Evolutionary conservation across 2,329 filamentous ascomycete species (phyloP).

Genomic region (Neofusicoccum sp.): DNA sequence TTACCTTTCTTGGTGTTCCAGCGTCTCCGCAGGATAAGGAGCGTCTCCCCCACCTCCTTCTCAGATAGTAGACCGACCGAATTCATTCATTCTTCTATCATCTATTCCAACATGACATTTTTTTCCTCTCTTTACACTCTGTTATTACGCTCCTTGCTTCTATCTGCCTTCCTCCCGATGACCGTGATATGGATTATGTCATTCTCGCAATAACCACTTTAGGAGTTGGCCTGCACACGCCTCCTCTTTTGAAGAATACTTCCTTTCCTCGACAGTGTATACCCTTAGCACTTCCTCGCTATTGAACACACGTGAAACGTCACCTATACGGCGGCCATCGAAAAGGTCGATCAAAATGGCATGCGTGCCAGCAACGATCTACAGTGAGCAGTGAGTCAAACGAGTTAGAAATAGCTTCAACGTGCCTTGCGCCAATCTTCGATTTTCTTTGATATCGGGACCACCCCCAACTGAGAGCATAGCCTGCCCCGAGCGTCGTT

Average conservation of each 20-base stretch:
- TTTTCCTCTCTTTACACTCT: too few relatives aligned
- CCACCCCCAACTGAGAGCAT: slow-evolving; percentile 21
- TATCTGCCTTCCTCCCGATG: neutral
- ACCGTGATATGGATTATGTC: neutral
- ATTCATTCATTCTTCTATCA: too few relatives aligned
- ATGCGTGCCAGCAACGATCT: slow-evolving; percentile 12
- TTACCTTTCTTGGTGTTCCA: too few relatives aligned
- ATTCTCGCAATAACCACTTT: slow-evolving; percentile 20
- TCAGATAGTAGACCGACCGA: too few relatives aligned
- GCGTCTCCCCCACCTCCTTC: too few relatives aligned
- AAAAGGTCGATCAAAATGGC: slow-evolving; percentile 23
- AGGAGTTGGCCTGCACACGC: slow-evolving; percentile 22
- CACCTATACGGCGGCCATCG: slow-evolving; percentile 2
- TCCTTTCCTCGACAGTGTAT: slow-evolving; percentile 19
- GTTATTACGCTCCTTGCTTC: neutral
- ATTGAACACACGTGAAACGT: neutral
- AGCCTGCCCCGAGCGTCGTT: slow-evolving; percentile 22
- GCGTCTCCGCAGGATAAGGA: too few relatives aligned
- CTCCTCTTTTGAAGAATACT: slow-evolving; percentile 21
- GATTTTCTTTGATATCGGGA: slow-evolving; percentile 17
- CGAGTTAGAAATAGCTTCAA: neutral
- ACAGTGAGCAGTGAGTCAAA: neutral
- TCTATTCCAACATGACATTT: too few relatives aligned
- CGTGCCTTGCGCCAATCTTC: neutral
- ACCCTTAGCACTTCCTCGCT: slow-evolving; percentile 15